Conservation (phyloP, 345 rosid genomes). For the Brassica rapa region DNA sequence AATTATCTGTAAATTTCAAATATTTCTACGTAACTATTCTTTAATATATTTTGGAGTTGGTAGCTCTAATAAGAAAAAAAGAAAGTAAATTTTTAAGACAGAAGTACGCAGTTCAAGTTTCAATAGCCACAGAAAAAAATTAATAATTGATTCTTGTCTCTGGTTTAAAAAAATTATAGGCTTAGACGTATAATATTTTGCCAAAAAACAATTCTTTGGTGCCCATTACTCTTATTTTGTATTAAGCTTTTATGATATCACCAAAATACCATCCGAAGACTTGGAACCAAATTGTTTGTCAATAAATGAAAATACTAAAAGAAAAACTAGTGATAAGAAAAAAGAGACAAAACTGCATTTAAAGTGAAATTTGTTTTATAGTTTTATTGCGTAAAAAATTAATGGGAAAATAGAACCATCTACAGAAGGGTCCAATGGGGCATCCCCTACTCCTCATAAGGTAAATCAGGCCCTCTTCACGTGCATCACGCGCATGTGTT, state of each 20-base stretch:
- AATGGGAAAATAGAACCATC: background rate
- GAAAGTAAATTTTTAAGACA: no score
- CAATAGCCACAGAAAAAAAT: no score
- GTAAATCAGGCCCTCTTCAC: constrained; percentile 33
- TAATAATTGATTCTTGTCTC: no score
- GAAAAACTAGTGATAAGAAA: background rate
- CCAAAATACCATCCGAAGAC: background rate
- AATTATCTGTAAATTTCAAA: background rate
- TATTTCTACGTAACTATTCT: background rate
- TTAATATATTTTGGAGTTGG: background rate
- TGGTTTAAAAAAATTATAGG: no score
- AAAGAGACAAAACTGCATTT: constrained; percentile 20
- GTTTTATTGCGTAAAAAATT: background rate
- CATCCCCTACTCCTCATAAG: constrained; percentile 20
- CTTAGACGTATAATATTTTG: no score
- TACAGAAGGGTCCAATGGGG: constrained; percentile 38
- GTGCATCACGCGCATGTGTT: constrained; percentile 34
- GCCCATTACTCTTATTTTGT: background rate
- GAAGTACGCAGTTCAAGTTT: no score
- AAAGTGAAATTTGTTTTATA: constrained; percentile 26
- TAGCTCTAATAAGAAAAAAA: no score
- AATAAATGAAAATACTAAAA: background rate
- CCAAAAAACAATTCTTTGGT: background rate
- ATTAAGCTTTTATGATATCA: background rate
- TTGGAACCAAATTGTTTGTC: background rate